Percentiles rank a stretch among this genome's conserved stretches.
Evolutionary conservation across 2,329 filamentous ascomycete species (phyloP).

Genomic region (Colletotrichum sp.): DNA sequence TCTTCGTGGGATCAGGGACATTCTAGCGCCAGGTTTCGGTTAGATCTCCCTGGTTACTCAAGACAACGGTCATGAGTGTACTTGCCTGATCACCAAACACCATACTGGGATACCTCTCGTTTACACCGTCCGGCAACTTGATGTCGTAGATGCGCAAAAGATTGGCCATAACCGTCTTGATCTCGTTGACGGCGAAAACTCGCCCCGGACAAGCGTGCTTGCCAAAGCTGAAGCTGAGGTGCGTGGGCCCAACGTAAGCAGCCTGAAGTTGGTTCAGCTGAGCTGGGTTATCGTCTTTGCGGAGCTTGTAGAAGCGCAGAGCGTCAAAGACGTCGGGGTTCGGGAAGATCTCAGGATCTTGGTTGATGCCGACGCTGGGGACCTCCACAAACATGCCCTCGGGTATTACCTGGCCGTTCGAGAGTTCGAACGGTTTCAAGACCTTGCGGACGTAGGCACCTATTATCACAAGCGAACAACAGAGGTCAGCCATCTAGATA

Average conservation of each 20-base stretch:
- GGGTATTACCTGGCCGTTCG: slow-evolving; percentile 55
- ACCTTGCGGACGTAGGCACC: slow-evolving; percentile 37
- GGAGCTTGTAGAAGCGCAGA: slow-evolving; percentile 50
- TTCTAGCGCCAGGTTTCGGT: neutral
- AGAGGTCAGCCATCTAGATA: neutral
- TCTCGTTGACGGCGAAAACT: slow-evolving; percentile 12
- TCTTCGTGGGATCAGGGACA: neutral
- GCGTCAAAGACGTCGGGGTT: slow-evolving; percentile 49
- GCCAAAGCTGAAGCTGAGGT: slow-evolving; percentile 10
- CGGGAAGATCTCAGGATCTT: slow-evolving; percentile 38
- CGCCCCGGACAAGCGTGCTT: slow-evolving; percentile 15
- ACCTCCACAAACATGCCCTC: slow-evolving; percentile 46
- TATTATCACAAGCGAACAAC: slow-evolving; percentile 19
- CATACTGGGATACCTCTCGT: neutral
- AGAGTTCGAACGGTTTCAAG: slow-evolving; percentile 52
- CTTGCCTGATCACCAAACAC: neutral
- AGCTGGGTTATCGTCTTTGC: slow-evolving; percentile 8
- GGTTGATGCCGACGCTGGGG: slow-evolving; percentile 36
- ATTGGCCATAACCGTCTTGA: slow-evolving; percentile 8
- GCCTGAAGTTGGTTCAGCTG: slow-evolving; percentile 39
- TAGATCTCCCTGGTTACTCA: neutral
- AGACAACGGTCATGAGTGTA: fast-evolving
- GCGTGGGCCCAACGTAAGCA: slow-evolving; percentile 28
- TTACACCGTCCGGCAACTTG: neutral
- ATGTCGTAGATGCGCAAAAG: slow-evolving; percentile 11